These are phyloP conservation scores for Aspergillus sp. DNA, from an alignment of 2,329 filamentous ascomycete species.

Conservation along the genomic window DNA sequence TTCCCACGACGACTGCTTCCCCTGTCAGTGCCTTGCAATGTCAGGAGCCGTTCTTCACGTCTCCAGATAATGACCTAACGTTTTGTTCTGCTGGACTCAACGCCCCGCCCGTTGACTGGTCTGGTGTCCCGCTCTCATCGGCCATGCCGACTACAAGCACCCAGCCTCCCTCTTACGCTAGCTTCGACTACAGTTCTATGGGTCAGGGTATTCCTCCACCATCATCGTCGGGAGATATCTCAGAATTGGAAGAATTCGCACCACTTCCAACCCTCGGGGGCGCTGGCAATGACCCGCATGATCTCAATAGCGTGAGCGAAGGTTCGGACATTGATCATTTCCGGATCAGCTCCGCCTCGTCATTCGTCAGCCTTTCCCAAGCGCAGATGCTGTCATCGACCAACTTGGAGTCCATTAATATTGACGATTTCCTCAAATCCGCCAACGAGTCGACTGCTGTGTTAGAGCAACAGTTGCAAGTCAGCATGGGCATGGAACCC, in stretches of 20 bases:
- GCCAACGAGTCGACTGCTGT: constrained; percentile 42
- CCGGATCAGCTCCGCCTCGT: constrained; percentile 44
- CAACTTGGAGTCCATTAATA: constrained; percentile 42
- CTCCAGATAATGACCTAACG: constrained; percentile 44
- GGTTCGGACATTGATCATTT: constrained; percentile 42
- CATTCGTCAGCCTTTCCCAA: constrained; percentile 43
- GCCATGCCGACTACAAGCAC: constrained; percentile 41
- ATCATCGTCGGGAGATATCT: constrained; percentile 51
- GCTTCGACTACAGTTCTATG: constrained; percentile 45
- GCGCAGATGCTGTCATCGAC: constrained; percentile 41
- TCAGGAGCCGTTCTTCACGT: constrained; percentile 43
- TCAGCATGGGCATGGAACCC: constrained; percentile 35
- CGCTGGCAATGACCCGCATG: constrained; percentile 33
- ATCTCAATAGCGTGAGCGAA: constrained; percentile 44
- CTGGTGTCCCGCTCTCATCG: constrained; percentile 45
- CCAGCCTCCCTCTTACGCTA: constrained; percentile 47
- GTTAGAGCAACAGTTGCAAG: constrained; percentile 41
- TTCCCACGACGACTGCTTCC: constrained; percentile 33
- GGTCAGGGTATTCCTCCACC: constrained; percentile 40
- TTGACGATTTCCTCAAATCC: constrained; percentile 46
- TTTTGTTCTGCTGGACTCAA: constrained; percentile 39
- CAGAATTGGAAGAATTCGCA: constrained; percentile 48
- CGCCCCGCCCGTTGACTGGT: constrained; percentile 49
- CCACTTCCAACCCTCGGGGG: constrained; percentile 31
- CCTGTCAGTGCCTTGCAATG: constrained; percentile 36